Conservation (phyloP, 208 protist species). For the Trypanosoma melophagium region DNA sequence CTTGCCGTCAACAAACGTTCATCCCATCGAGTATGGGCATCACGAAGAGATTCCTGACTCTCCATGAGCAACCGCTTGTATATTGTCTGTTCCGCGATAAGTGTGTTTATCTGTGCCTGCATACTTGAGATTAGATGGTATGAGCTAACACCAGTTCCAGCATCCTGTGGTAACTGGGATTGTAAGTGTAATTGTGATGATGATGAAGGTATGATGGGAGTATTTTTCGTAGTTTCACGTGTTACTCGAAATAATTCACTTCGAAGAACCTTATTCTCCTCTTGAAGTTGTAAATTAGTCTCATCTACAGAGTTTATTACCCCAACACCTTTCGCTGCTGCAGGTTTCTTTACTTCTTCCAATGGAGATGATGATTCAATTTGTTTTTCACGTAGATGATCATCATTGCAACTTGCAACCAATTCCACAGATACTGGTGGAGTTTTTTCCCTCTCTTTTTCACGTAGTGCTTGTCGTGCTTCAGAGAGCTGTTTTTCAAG, state of each 20-base stretch:
- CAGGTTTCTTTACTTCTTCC: background rate
- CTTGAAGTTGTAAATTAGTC: conserved; percentile 1
- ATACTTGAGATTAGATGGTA: conserved; percentile 23
- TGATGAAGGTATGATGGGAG: background rate
- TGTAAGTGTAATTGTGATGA: no score
- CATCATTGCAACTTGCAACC: background rate
- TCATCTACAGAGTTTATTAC: background rate
- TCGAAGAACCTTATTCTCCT: conserved; percentile 23
- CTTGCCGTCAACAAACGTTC: conserved; percentile 34
- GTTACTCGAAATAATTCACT: conserved; percentile 16
- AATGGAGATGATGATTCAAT: background rate
- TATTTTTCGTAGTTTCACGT: background rate
- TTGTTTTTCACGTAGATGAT: background rate
- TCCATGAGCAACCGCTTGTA: conserved; percentile 32
- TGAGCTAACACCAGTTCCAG: background rate
- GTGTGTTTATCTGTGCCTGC: conserved; percentile 25
- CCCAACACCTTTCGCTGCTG: background rate
- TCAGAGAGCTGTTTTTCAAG: conserved; percentile 35
- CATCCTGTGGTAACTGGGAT: background rate
- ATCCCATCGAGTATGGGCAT: conserved; percentile 42
- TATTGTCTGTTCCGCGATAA: conserved; percentile 26
- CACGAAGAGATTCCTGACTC: conserved; percentile 32
- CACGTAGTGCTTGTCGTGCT: conserved; percentile 14
- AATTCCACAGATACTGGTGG: background rate
- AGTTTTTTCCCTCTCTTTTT: conserved; percentile 10